Base-by-base conservation (phyloP, 768 basidiomycete genomes). In the Tulasnella sp. region DNA sequence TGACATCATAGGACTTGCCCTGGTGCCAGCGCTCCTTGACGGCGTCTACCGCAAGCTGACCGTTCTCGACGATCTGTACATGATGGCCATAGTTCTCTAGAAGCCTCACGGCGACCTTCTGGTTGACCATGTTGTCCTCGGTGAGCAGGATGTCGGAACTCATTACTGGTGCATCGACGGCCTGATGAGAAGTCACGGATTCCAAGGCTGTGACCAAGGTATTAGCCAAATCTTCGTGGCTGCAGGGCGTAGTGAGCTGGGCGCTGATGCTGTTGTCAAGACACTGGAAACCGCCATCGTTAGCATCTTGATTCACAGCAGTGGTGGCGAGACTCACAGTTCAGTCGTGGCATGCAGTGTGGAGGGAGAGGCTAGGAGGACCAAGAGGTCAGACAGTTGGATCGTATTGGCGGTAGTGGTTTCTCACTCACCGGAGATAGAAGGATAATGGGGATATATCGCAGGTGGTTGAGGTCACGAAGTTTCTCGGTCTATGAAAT, bases 31-130 rank as follows among this genome's bases (percentile, higher is more conserved):
- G 87, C 79, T 90, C 89, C 86, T 95, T 96, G 88, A 95, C 96
- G 56, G 93, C 93, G 84, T 98, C 96, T 44, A 98, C 91, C 0
- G 97, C 97, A 79, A 98, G 87, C 81, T 92, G 93, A 10, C 97
- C 97, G 84, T 99, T 99, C 88, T 99, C 97, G 24, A 97, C 98
- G 79, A 99, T 96, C 87, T 98, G 95, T 36, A 98, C 96, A 12
- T 91, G 89, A 84, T 99, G 98, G 0, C 98, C 97, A 78, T 96
- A 96, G 84, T 94, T 96, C 86, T 99, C 97, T 19, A 99, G 87
- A 80, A 99, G 94, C 88, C 97, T 98, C 81, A 98, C 93, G 0
- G 98, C 98, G 12, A 99, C 87, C 85, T 97, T 97, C 88, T 97
- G 95, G 85, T 97, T 96, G 77, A 97, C 96, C 82, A 96, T 86